phyloP scores from a whole-genome alignment of 805 yeast genomes.

The Candida succiphila region DNA sequence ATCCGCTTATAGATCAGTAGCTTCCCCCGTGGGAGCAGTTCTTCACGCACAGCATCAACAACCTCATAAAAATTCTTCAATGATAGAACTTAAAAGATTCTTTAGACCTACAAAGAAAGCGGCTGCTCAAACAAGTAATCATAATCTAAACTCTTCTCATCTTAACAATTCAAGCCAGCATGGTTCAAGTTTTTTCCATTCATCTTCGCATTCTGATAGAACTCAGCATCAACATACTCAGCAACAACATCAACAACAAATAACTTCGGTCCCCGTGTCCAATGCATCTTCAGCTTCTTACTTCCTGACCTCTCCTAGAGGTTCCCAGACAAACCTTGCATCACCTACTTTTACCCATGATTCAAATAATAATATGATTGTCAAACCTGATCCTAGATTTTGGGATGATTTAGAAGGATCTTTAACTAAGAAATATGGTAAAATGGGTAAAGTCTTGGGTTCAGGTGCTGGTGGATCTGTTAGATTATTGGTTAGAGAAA shows the following conservation, averaged over 20 bases:
- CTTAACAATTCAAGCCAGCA: background rate
- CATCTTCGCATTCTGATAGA: slow-evolving; percentile 4
- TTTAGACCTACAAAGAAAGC: slow-evolving; percentile 44
- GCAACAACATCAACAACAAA: slow-evolving; percentile 4
- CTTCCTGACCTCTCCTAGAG: slow-evolving; percentile 8
- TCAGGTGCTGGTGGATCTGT: slow-evolving; percentile 89
- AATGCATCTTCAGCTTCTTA: slow-evolving; percentile 4
- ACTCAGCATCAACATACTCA: slow-evolving; percentile 13
- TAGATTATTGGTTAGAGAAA: slow-evolving; percentile 55
- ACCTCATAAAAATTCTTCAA: slow-evolving; percentile 25
- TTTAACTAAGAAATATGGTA: slow-evolving; percentile 55
- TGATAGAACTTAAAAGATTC: slow-evolving; percentile 65
- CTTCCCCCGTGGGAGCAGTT: background rate
- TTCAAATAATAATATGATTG: slow-evolving; percentile 28
- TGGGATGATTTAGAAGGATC: slow-evolving; percentile 44
- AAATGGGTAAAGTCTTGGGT: slow-evolving; percentile 65
- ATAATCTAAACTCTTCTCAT: background rate
- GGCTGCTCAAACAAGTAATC: slow-evolving; percentile 2
- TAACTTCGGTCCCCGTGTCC: slow-evolving; percentile 21
- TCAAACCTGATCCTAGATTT: slow-evolving; percentile 24
- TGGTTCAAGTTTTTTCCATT: background rate
- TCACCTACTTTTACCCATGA: slow-evolving; percentile 29
- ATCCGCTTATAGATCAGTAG: background rate
- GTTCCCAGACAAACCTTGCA: slow-evolving; percentile 12
- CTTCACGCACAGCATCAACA: background rate